These are phyloP conservation scores for Colletotrichum costaricense DNA, from an alignment of 2,329 filamentous ascomycete species.

Conservation along the genomic window DNA sequence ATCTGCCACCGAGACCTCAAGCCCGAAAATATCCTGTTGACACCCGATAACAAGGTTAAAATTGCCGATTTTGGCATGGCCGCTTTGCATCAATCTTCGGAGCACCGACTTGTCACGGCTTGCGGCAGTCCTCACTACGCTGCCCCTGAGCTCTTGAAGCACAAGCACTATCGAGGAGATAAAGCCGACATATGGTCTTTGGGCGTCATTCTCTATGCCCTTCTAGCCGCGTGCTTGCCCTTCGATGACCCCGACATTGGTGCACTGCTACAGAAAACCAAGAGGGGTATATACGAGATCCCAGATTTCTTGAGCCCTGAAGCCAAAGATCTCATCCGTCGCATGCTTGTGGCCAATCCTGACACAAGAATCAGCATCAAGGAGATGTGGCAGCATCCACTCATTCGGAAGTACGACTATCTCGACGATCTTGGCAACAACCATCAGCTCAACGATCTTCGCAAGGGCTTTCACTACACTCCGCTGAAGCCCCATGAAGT, in stretches of 20 bases:
- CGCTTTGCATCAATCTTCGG: conserved; percentile 83
- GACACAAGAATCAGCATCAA: conserved; percentile 81
- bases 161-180: conserved; percentile 82
- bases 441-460: conserved; percentile 65
- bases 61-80: conserved; percentile 99
- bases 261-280: conserved; percentile 71
- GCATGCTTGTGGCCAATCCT: conserved; percentile 84
- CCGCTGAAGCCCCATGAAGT: conserved; percentile 74
- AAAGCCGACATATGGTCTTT: conserved; percentile 95
- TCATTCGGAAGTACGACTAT: conserved; percentile 86
- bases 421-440: conserved; percentile 74
- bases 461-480: conserved; percentile 71
- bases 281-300: conserved; percentile 70
- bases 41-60: conserved; percentile 81
- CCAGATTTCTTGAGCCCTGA: conserved; percentile 73
- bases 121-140: conserved; percentile 98
- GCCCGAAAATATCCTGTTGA: conserved; percentile 95
- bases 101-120: conserved; percentile 84
- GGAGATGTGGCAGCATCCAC: conserved; percentile 86
- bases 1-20: conserved; percentile 98
- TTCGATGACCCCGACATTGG: conserved; percentile 78
- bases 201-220: conserved; percentile 88
- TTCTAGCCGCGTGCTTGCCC: conserved; percentile 85
- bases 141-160: conserved; percentile 88
- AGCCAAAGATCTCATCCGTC: conserved; percentile 80